A percentile compares a stretch with the other conserved stretches of the same genome.
These are phyloP conservation scores for Kwoniella newhampshirensis DNA, from an alignment of 768 basidiomycete species.

Conservation along the genomic window DNA sequence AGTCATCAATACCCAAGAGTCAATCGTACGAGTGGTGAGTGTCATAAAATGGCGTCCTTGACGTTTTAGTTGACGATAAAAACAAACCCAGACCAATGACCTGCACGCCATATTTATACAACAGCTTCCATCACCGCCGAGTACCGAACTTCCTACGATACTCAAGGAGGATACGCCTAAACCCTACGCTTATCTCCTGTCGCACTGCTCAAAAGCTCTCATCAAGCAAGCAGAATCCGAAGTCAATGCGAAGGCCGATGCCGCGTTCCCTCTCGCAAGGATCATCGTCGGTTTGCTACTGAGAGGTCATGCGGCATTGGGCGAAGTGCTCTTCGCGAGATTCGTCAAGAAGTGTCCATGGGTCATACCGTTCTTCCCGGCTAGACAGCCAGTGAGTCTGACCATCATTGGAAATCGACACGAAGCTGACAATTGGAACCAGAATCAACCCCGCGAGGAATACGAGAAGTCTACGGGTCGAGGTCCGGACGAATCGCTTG, in stretches of 20 bases:
- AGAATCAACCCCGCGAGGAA: slow-evolving; percentile 53
- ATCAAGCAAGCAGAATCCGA: slow-evolving; percentile 91
- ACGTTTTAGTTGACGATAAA: background rate
- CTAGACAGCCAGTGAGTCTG: slow-evolving; percentile 57
- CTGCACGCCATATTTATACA: slow-evolving; percentile 56
- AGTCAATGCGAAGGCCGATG: slow-evolving; percentile 81
- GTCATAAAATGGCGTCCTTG: background rate
- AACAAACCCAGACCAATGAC: slow-evolving; percentile 34
- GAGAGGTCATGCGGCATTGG: slow-evolving; percentile 64
- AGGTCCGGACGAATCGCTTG: slow-evolving; percentile 59
- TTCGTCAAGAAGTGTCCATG: slow-evolving; percentile 87
- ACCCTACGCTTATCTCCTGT: slow-evolving; percentile 70
- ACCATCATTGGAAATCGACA: background rate
- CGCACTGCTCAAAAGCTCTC: slow-evolving; percentile 83
- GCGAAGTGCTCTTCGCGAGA: slow-evolving; percentile 76
- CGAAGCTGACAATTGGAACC: slow-evolving; percentile 7
- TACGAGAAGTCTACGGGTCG: slow-evolving; percentile 55
- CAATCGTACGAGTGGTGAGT: slow-evolving; percentile 43
- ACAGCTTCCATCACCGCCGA: slow-evolving; percentile 22
- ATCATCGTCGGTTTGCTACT: slow-evolving; percentile 66
- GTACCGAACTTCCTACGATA: slow-evolving; percentile 29
- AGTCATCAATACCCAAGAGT: slow-evolving; percentile 44
- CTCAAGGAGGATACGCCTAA: slow-evolving; percentile 48
- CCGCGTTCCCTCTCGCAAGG: slow-evolving; percentile 77
- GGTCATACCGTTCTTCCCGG: slow-evolving; percentile 70